Conservation (phyloP, 129 eudicot genomes). For the Calendula officinalis region DNA sequence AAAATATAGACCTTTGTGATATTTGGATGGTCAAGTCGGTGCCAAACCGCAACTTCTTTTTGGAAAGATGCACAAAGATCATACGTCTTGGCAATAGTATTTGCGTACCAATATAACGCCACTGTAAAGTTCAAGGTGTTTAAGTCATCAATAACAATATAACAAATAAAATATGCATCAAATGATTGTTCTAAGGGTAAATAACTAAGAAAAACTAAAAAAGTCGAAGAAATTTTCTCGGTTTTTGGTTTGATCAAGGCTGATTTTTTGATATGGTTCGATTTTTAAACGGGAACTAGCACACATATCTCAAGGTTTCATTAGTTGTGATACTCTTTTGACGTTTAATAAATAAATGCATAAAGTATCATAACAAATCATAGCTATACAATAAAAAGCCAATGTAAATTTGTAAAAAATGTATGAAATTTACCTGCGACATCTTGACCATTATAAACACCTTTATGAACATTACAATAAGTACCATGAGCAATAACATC, state of each 20-base stretch:
- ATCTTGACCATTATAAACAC: slow-evolving; percentile 67
- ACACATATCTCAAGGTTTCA: too few species aligned
- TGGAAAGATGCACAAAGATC: slow-evolving; percentile 59
- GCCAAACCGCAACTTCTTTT: slow-evolving; percentile 77
- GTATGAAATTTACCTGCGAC: slow-evolving; percentile 60
- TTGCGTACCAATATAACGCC: slow-evolving; percentile 81
- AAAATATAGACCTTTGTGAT: slow-evolving; percentile 54
- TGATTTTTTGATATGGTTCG: too few species aligned
- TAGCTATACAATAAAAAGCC: too few species aligned
- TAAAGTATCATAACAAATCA: neutral
- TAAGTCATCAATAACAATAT: neutral
- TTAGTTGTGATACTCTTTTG: too few species aligned
- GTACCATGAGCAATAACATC: slow-evolving; percentile 67
- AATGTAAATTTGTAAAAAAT: neutral
- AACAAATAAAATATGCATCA: neutral
- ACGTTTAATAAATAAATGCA: too few species aligned
- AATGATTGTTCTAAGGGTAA: neutral
- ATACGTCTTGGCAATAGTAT: slow-evolving; percentile 48
- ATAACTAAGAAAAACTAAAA: too few species aligned
- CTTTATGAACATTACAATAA: slow-evolving; percentile 67
- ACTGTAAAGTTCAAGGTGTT: slow-evolving; percentile 28
- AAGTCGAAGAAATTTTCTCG: too few species aligned
- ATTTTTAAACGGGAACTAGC: too few species aligned
- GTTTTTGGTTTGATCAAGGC: neutral
- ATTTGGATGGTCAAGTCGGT: slow-evolving; percentile 80